phyloP scores from a whole-genome alignment of 768 basidiomycete species.

The Lactifluus piperatus region DNA sequence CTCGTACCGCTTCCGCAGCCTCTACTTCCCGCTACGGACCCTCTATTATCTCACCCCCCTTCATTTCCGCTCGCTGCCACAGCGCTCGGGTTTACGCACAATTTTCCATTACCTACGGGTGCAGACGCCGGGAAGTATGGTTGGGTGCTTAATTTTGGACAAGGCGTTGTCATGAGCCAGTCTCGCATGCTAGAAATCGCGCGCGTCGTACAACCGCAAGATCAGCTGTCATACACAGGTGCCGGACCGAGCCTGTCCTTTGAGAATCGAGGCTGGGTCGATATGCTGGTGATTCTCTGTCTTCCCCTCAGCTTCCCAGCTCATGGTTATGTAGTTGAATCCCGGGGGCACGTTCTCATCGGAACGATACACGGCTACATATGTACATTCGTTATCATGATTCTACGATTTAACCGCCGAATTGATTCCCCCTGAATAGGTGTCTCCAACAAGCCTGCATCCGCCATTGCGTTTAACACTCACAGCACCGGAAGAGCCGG shows the following conservation, averaged over 20 bases:
- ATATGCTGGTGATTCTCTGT: conserved; percentile 39
- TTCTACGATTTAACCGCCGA: background rate
- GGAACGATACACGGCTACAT: conserved; percentile 58
- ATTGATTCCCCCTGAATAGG: conserved; percentile 32
- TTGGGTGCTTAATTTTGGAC: conserved; percentile 72
- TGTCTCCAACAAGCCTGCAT: conserved; percentile 54
- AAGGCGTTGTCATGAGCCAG: conserved; percentile 67
- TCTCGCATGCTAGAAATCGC: conserved; percentile 68
- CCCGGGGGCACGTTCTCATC: conserved; percentile 37
- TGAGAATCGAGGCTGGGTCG: conserved; percentile 53
- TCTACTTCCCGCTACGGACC: conserved; percentile 21
- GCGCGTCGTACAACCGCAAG: conserved; percentile 47
- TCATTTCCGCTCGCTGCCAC: conserved; percentile 44
- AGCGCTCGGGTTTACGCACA: conserved; percentile 41
- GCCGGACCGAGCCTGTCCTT: conserved; percentile 38
- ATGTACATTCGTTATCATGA: conserved; percentile 35
- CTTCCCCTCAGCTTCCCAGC: background rate
- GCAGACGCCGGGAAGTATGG: conserved; percentile 27
- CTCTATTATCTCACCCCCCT: conserved; percentile 32
- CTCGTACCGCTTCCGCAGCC: conserved; percentile 35
- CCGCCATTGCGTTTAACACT: conserved; percentile 64
- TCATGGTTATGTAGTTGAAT: conserved; percentile 39
- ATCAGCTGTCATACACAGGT: conserved; percentile 37
- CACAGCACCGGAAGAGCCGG: conserved; percentile 63
- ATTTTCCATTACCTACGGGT: conserved; percentile 37